Evolutionary conservation across 75 land plant species (phyloP), one percentile per base, ranked within the genome.

Genomic region (Cryptomeria japonica): DNA sequence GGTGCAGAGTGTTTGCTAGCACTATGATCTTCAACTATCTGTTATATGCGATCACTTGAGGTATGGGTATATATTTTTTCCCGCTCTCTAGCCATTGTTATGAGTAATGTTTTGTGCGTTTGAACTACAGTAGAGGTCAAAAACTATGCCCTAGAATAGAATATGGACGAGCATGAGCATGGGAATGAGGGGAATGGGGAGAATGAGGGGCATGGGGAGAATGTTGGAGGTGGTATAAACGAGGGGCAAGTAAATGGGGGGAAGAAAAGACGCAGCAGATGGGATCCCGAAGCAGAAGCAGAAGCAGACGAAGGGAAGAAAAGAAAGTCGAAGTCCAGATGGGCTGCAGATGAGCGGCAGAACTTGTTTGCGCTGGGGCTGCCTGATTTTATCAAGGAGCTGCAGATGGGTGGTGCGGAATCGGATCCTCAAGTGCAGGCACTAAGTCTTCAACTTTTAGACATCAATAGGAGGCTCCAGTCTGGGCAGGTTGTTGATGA

Each of bases 381-480:
- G 32, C 99, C 99, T 18, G 99, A 96, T 87, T 97, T 97, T 89
- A 93, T 97, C 92, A 96, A 93, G 88, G 96, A 94, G 55, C 87
- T 96, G 47, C 55, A 51, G 15, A 93, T 95, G 37, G 95, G 96
- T 86, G 97, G 96, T 85, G 93, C 89, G 38, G 97, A 94, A 25
- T 90, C 96, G 28, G 98, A 98, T 85, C 98, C 99, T 7, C 96
- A 98, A 87, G 90, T 98, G 55, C 98, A 96, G 78, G 92, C 92
- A 36, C 89, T 98, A 28, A 98, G 97, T 88, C 89, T 91, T 76
- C 89, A 96, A 87, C 92, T 97, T 41, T 89, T 97, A 56, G 99
- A 95, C 34, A 94, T 98, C 85, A 96, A 91, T 86, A 85, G 97
- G 76, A 89, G 89, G 87, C 88, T 96, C 42, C 94, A 94, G 80